Conservation (phyloP, 2,329 filamentous ascomycete genomes). For the Diplodia corticola region DNA sequence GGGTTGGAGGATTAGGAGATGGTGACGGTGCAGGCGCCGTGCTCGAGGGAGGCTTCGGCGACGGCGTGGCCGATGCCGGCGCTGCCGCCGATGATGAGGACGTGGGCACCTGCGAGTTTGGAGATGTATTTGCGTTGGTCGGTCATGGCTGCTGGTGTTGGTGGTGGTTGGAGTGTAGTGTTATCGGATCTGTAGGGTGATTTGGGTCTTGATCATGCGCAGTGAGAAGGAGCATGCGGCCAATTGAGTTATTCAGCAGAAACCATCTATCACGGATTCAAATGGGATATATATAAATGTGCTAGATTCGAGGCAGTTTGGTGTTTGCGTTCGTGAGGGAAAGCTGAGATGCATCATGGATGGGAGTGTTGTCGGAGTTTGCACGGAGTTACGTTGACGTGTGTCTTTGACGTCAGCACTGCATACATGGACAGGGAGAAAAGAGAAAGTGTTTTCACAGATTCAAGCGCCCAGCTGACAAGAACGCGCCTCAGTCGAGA, state of each 20-base stretch:
- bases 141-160: constrained; percentile 33
- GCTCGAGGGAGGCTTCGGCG: constrained; percentile 58
- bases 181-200: neutral
- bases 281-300: neutral
- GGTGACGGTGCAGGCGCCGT: constrained; percentile 57
- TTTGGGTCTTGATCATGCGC: neutral
- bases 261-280: neutral
- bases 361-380: neutral
- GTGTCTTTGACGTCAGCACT: neutral
- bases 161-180: neutral
- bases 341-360: neutral
- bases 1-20: constrained; percentile 62
- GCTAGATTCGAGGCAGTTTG: neutral
- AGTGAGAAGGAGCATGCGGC: neutral
- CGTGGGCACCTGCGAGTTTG: constrained; percentile 48
- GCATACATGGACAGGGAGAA: neutral
- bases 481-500: neutral
- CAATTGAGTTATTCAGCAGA: neutral
- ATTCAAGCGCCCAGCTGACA: neutral
- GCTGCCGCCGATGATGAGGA: constrained; percentile 65
- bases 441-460: too few species aligned
- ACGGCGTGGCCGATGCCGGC: constrained; percentile 64
- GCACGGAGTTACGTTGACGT: neutral
- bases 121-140: constrained; percentile 49
- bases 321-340: neutral